Base-by-base conservation (phyloP, 169 alveolate species). In the Pseudocohnilembus persalinus region DNA sequence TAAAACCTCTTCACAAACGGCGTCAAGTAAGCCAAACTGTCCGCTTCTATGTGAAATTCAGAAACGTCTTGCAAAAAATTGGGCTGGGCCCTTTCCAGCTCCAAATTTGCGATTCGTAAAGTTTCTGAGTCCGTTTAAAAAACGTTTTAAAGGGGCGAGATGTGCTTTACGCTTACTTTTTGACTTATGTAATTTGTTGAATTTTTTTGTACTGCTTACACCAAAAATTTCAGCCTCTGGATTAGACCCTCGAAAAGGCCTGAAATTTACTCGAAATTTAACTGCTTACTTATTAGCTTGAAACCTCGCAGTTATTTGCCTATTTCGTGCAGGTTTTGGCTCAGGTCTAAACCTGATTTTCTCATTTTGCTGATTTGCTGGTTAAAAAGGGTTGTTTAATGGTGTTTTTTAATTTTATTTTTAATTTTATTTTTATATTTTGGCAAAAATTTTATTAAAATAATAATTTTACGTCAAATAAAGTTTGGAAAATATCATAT, bases 1-100 rank as follows among this genome's bases (percentile, higher is more conserved):
- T 35, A 49, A 27, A 34, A 49, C 35, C 49, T 34, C 49, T 79
- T 79, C 20, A 79, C 64, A 29, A 49, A 79, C 26, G 84, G 84
- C 16, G 84, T 79, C 31, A 79, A 63, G 29, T 32, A 79, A 25
- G 30, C 29, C 4, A 79, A 30, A 49, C 65, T 49, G 15, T 30
- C 33, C 15, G 34, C 74, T 29, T 79, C 84, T 29, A 34, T 49
- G 29, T 79, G 64, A 49, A 49, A 79, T 73, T 34, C 31, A 64
- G 76, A 74, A 64, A 29, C 76, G 64, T 79, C 84, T 31, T 29
- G 27, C 33, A 79, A 16, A 20, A 49, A 26, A 0, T 49, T 79
- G 31, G 32, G 64, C 28, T 16, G 30, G 20, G 84, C 29, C 24
- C n/a, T 35, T 28, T 79, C 76, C 35, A 79, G 31, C 30, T 79